Percentiles rank a stretch among this genome's conserved stretches.
These are phyloP conservation scores for Leptographium flavum DNA, from an alignment of 2,329 filamentous ascomycete species.

Conservation along the genomic window DNA sequence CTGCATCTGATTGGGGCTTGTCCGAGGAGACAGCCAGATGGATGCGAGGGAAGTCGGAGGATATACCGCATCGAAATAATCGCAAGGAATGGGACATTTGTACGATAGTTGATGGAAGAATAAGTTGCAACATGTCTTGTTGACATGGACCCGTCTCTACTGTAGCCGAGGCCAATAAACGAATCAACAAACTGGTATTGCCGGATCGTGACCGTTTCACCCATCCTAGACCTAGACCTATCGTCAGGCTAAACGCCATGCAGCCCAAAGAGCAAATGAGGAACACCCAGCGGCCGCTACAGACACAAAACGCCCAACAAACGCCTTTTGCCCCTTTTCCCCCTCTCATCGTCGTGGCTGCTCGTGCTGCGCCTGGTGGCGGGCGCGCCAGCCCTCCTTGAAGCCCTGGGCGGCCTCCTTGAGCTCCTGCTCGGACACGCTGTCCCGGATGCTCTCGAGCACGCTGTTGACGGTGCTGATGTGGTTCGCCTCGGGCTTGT, in stretches of 20 bases:
- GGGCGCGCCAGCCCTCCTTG: constrained; percentile 65
- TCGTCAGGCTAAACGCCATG: no score
- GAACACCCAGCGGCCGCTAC: no score
- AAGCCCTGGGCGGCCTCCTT: constrained; percentile 56
- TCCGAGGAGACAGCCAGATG: background rate
- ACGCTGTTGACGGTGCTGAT: constrained; percentile 73
- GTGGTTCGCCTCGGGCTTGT: constrained; percentile 87
- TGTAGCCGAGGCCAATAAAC: no score
- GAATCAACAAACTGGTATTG: no score
- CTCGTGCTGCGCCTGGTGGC: constrained; percentile 23
- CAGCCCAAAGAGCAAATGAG: no score
- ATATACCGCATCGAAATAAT: background rate
- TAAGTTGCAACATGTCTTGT: background rate
- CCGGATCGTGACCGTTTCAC: no score
- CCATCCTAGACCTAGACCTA: no score
- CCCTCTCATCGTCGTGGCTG: background rate
- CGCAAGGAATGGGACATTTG: background rate
- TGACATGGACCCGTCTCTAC: no score
- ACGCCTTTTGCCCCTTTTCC: background rate
- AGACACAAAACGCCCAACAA: no score
- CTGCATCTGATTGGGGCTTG: background rate
- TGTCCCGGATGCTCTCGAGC: constrained; percentile 76
- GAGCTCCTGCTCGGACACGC: constrained; percentile 71
- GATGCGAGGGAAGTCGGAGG: background rate
- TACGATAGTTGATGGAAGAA: no score